Conservation (phyloP, 2,329 filamentous ascomycete genomes). For the Sordariomycetes sp. region DNA sequence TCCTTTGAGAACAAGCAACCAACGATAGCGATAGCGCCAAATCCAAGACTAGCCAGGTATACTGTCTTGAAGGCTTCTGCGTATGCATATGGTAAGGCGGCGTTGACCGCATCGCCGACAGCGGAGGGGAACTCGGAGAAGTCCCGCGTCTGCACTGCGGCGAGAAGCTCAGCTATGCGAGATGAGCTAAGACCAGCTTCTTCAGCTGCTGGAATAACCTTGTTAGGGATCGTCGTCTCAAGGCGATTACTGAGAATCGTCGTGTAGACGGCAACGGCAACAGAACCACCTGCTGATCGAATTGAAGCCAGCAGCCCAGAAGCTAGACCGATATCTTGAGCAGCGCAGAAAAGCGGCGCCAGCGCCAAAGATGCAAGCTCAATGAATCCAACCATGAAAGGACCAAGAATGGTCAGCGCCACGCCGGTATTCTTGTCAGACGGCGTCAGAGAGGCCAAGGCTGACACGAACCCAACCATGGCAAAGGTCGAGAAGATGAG, state of each 20-base stretch:
- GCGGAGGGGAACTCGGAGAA: constrained; percentile 20
- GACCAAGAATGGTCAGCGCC: constrained; percentile 23
- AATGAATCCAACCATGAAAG: constrained; percentile 25
- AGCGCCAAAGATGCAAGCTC: constrained; percentile 22
- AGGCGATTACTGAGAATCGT: constrained; percentile 28
- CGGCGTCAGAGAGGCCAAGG: constrained; percentile 22
- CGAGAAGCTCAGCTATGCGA: constrained; percentile 20
- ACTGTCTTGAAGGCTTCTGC: constrained; percentile 29
- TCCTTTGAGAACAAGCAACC: constrained; percentile 24
- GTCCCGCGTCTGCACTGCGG: constrained; percentile 17
- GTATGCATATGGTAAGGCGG: constrained; percentile 20
- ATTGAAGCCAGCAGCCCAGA: constrained; percentile 29
- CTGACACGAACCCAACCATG: constrained; percentile 25
- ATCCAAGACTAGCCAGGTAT: constrained; percentile 26
- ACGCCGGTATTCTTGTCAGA: constrained; percentile 18
- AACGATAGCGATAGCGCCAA: constrained; percentile 25
- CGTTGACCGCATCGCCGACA: constrained; percentile 18
- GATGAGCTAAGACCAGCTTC: constrained; percentile 23
- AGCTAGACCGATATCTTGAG: constrained; percentile 29
- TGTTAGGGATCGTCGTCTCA: constrained; percentile 20
- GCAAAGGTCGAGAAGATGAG: constrained; percentile 24
- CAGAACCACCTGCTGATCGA: constrained; percentile 24
- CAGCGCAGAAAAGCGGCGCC: constrained; percentile 25
- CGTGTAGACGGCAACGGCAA: constrained; percentile 28
- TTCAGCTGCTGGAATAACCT: constrained; percentile 22